phyloP scores from a whole-genome alignment of 768 basidiomycete genomes.

The Serendipita sp. region DNA sequence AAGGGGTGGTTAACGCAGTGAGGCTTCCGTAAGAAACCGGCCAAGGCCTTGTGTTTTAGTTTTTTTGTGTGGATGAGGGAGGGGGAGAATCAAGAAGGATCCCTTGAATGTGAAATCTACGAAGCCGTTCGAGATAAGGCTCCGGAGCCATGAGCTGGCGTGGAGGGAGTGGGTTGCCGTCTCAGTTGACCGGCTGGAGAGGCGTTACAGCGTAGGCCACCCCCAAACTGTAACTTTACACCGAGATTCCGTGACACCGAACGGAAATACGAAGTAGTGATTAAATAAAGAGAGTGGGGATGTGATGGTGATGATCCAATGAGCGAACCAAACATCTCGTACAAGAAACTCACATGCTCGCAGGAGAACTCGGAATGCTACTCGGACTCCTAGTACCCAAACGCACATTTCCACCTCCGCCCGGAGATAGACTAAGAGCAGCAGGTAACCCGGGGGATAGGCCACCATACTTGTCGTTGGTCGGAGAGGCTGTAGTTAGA shows the following conservation, averaged over 20 bases:
- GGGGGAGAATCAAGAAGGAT: no score
- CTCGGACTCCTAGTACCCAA: constrained; percentile 49
- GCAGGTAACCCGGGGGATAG: not conserved
- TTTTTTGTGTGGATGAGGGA: no score
- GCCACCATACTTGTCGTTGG: not conserved
- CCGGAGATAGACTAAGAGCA: not conserved
- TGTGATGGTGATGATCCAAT: not conserved
- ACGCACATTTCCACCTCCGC: constrained; percentile 12
- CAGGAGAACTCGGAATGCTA: constrained; percentile 68
- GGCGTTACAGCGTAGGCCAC: no score
- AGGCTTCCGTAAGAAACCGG: no score
- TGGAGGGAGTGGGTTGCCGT: not conserved
- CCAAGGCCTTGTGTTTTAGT: no score
- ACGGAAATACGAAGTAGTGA: no score
- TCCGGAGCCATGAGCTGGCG: no score
- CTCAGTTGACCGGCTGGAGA: not conserved
- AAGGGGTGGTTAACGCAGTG: no score
- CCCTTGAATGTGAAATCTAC: no score
- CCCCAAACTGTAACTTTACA: no score
- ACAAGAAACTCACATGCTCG: constrained; percentile 44
- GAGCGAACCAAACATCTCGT: not conserved
- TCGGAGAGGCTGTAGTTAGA: not conserved
- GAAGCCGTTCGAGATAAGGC: no score
- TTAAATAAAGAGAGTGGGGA: not conserved
- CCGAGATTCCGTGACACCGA: no score